phyloP scores from a whole-genome alignment of 345 rosid species.

The Salix koriyanagi region DNA sequence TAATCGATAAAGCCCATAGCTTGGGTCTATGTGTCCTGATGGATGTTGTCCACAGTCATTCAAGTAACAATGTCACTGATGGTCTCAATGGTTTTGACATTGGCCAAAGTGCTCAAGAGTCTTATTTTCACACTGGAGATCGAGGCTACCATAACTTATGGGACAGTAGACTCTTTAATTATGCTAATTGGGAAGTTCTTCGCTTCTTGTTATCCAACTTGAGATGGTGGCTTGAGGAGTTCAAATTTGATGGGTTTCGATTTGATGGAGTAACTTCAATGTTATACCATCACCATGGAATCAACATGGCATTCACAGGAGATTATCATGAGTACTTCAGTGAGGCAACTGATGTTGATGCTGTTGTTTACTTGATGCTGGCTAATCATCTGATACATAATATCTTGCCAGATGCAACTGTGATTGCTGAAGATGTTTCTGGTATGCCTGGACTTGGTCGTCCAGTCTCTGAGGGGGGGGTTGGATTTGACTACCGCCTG shows the following conservation, averaged over 20 bases:
- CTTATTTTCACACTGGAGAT: slow-evolving; percentile 71
- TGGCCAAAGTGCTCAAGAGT: slow-evolving; percentile 65
- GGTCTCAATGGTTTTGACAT: slow-evolving; percentile 81
- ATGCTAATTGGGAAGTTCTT: slow-evolving; percentile 82
- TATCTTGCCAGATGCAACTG: slow-evolving; percentile 61
- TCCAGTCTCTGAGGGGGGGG: slow-evolving; percentile 57
- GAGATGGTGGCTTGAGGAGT: slow-evolving; percentile 87
- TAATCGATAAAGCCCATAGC: slow-evolving; percentile 79
- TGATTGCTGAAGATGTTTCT: slow-evolving; percentile 82
- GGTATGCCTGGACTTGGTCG: slow-evolving; percentile 81
- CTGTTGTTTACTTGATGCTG: slow-evolving; percentile 72
- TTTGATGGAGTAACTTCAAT: slow-evolving; percentile 80
- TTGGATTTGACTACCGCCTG: slow-evolving; percentile 69
- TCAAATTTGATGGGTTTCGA: slow-evolving; percentile 69
- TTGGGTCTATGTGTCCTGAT: slow-evolving; percentile 60
- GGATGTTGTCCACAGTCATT: slow-evolving; percentile 78
- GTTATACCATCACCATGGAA: slow-evolving; percentile 79
- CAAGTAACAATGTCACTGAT: slow-evolving; percentile 70
- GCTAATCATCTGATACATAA: slow-evolving; percentile 59
- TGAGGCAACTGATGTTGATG: slow-evolving; percentile 69
- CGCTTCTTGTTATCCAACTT: slow-evolving; percentile 78
- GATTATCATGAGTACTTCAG: slow-evolving; percentile 63
- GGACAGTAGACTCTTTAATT: slow-evolving; percentile 79
- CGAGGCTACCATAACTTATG: slow-evolving; percentile 67
- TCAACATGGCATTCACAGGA: slow-evolving; percentile 59